Base-by-base conservation (phyloP, 208 protist species). In the Dictyostelium gargantuum region DNA sequence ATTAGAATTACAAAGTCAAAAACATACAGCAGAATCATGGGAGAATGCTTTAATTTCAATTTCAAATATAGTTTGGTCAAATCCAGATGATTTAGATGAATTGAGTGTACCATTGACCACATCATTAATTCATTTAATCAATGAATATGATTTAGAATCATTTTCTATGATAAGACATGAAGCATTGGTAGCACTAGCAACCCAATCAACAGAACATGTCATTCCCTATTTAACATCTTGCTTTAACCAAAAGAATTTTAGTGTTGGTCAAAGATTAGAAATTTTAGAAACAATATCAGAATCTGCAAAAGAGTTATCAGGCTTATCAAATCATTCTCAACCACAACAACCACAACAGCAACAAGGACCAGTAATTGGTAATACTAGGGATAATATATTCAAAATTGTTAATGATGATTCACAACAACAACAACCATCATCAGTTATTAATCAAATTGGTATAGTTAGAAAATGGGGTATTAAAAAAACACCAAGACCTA, bases 11-110 rank as follows among this genome's bases (percentile, higher is more conserved):
- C 82, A 89, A 89, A 44, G 68, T 29, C 42, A 77, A 66, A 89
- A 89, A 52, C 82, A 89, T 79, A 89, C 82, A 52, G 68, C 82
- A n/a, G 82, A 89, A 4, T 76, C 61, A 48, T 89, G 82, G 82
- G 82, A 89, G 44, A 52, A 35, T 38, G 29, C 82, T 29, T 68
- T 89, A 8, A n/a, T 42, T 17, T 89, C 82, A 17, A 79, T 89
- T 54, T 23, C 68, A 54, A 79, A 11, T 23, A 89, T 89, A 23
- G 82, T 89, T 79, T 89, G 82, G 82, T 38, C 29, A 48, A 79
- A 48, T 17, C 82, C 82, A n/a, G 68, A 79, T 63, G 82, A 89
- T 52, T 68, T 89, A 19, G 80, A 89, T 52, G 82, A 89, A n/a
- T 26, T 79, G 13, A 68, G 50, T 68, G 26, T 42, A 52, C 26